Percentiles rank a stretch among this genome's conserved stretches.
These are phyloP conservation scores for Glycine latifolia DNA, from an alignment of 306 rosid genomes.

Conservation along the genomic window DNA sequence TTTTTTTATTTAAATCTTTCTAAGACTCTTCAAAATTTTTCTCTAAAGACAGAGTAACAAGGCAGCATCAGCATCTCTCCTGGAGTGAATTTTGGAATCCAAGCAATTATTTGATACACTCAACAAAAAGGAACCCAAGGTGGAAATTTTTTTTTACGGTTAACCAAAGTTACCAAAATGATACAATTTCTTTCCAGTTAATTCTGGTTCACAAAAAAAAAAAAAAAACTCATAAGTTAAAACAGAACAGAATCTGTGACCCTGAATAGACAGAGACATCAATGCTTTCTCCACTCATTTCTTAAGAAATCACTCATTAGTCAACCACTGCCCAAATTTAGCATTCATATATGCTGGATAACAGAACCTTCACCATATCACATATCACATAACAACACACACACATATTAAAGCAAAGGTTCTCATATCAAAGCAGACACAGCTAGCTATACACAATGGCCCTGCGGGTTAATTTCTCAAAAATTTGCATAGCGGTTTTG, in stretches of 20 bases:
- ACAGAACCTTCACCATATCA: not conserved
- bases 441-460: conserved; percentile 47
- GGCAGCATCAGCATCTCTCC: not conserved
- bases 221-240: not conserved
- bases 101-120: not conserved
- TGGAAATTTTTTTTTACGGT: not conserved
- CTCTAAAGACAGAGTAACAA: not conserved
- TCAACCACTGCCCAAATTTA: conserved; percentile 29
- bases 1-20: no score
- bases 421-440: conserved; percentile 40
- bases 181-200: not conserved
- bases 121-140: not conserved
- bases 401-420: conserved; percentile 25
- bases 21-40: no score
- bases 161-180: not conserved
- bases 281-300: conserved; percentile 34
- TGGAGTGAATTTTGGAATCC: not conserved
- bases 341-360: conserved; percentile 23
- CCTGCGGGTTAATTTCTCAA: conserved; percentile 33
- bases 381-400: no score
- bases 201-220: not conserved
- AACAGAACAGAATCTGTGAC: conserved; percentile 7
- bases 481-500: conserved; percentile 49
- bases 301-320: not conserved
- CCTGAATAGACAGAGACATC: conserved; percentile 1